Evolutionary conservation across 225 moss, liverwort and hornwort species (phyloP).

Genomic region (Physcomitrellopsis africana): DNA sequence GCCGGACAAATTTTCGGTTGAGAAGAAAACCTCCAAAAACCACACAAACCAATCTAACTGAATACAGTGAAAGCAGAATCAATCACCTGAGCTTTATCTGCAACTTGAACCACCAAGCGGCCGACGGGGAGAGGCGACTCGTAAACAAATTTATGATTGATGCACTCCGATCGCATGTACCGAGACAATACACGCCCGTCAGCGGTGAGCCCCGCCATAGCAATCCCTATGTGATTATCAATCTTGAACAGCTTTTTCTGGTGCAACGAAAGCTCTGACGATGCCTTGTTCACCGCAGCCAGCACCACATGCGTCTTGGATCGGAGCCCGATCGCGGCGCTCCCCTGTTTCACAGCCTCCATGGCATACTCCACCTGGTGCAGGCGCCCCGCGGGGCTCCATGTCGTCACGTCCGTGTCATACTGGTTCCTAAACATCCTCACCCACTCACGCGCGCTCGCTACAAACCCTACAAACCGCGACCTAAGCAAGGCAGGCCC

Average conservation of each 20-base stretch:
- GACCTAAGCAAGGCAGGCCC: no score
- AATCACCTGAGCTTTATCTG: conserved; percentile 86
- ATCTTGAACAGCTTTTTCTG: conserved; percentile 97
- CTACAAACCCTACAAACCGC: conserved; percentile 29
- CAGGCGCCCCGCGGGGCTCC: conserved; percentile 96
- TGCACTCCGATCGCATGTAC: conserved; percentile 92
- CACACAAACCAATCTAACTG: conserved; percentile 2
- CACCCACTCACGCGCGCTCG: neutral
- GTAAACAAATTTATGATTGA: conserved; percentile 81
- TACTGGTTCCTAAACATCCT: conserved; percentile 98
- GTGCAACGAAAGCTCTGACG: conserved; percentile 75
- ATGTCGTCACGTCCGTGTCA: conserved; percentile 97
- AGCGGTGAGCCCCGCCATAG: conserved; percentile 91
- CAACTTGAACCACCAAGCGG: conserved; percentile 90
- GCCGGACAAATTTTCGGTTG: conserved; percentile 25
- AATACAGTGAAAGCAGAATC: neutral
- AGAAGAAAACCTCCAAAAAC: conserved; percentile 11
- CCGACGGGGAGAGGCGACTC: conserved; percentile 91
- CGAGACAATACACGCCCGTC: conserved; percentile 85
- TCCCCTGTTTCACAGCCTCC: conserved; percentile 99
- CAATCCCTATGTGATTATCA: conserved; percentile 88
- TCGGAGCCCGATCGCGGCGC: conserved; percentile 87
- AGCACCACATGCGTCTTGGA: conserved; percentile 86
- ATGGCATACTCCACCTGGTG: conserved; percentile 98
- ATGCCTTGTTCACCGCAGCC: conserved; percentile 86